Base-by-base conservation (phyloP, 2,329 filamentous ascomycete genomes). In the Pezicula rhizophila region DNA sequence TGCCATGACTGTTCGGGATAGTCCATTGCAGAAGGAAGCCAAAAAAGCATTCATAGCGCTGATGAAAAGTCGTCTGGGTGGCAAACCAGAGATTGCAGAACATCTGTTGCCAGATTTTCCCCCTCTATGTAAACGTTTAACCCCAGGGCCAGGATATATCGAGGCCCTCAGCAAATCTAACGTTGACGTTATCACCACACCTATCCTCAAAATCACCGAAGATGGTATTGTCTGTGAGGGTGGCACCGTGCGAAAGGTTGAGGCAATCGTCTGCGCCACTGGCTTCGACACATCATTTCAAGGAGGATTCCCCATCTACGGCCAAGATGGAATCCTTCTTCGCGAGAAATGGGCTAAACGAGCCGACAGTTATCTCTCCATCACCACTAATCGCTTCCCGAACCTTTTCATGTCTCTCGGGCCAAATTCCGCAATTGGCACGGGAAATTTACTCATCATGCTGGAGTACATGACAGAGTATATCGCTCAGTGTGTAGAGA, bases 171-270 rank as follows among this genome's bases (percentile, higher is more conserved):
- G 66, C 20, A 59, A 65, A 54, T 49, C 57, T 7, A 68, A 70
- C 23, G 63, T 70, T n/a, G 58, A 67, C 4, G 58, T 70, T 39
- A 59, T 69, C 2, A 60, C 64, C n/a, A 75, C 78, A 52, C 74
- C 76, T 53, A 66, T 77, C 40, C 60, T 71, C 20, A 68, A 69
- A 50, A 53, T 71, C 46, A 68, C 61, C 1, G 54, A 62, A n/a
- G 60, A 52, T 8, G 64, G 65, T 2, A 55, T 71, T 8, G 42
- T 64, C 17, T 59, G 67, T 2, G 53, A 54, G 2, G 59, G 57
- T 18, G 66, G 63, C 6, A 49, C 46, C 7, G 52, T 55, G 18
- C 38, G 57, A 28, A 47, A 57, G 8, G 23, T 74, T 34, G 70
- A 73, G 49, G 60, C 59, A 14, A 56, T 72, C 0, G 60, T 71